Evolutionary conservation across 2,329 filamentous ascomycete genomes (phyloP).

Genomic region (Diaporthe sp.): DNA sequence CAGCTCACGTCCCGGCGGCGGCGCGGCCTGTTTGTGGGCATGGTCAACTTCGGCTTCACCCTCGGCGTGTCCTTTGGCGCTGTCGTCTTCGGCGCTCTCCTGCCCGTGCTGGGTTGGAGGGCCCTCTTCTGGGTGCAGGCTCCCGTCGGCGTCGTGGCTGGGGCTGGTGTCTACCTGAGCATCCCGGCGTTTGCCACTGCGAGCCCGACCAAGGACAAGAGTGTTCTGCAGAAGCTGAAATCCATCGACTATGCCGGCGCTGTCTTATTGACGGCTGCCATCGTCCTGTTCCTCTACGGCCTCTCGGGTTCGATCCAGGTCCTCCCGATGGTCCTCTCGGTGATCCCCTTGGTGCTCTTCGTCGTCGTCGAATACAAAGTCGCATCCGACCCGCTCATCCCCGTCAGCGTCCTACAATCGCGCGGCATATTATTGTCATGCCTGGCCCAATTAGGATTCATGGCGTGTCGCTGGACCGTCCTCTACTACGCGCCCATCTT

Average conservation of each 20-base stretch:
- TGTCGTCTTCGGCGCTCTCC: constrained; percentile 76
- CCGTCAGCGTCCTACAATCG: constrained; percentile 77
- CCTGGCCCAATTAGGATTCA: constrained; percentile 80
- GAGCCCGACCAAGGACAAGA: constrained; percentile 55
- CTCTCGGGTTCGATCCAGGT: constrained; percentile 75
- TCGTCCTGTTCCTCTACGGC: constrained; percentile 79
- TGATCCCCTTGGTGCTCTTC: constrained; percentile 66
- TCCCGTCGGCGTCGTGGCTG: constrained; percentile 73
- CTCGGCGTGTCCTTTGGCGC: constrained; percentile 79
- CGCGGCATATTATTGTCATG: constrained; percentile 81
- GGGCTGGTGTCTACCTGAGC: constrained; percentile 73
- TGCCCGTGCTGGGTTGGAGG: constrained; percentile 69
- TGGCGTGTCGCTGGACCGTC: constrained; percentile 85
- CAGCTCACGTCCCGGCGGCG: constrained; percentile 77
- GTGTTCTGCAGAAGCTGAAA: constrained; percentile 68
- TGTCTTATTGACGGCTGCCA: constrained; percentile 72
- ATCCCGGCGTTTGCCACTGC: constrained; percentile 66
- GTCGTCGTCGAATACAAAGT: constrained; percentile 74
- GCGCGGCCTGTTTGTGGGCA: constrained; percentile 80
- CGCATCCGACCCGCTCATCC: constrained; percentile 80
- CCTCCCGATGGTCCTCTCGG: constrained; percentile 72
- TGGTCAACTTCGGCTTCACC: constrained; percentile 81
- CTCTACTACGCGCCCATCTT: constrained; percentile 87
- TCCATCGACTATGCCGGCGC: constrained; percentile 83
- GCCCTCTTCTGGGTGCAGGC: constrained; percentile 81